A percentile compares a stretch with the other conserved stretches of the same genome.
phyloP scores from a whole-genome alignment of 345 rosid species.

The Jatropha curcas region DNA sequence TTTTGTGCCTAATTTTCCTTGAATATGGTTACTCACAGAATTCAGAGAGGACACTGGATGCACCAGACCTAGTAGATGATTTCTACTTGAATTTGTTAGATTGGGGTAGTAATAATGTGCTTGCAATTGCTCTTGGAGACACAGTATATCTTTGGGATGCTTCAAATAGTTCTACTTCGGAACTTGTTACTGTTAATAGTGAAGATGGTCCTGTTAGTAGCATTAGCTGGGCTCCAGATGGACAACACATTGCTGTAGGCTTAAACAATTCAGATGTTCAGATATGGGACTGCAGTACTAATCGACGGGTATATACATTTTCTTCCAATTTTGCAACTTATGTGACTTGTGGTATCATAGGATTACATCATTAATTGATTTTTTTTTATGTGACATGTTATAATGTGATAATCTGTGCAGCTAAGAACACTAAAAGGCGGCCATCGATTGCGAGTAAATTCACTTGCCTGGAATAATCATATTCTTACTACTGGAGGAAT shows the following conservation, averaged over 20 bases:
- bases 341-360: no score
- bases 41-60: conserved; percentile 53
- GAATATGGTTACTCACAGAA: conserved; percentile 26
- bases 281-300: conserved; percentile 27
- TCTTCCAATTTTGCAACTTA: no score
- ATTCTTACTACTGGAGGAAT: conserved; percentile 42
- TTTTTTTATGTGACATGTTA: not conserved
- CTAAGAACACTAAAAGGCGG: conserved; percentile 31
- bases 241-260: conserved; percentile 35
- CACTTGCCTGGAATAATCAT: conserved; percentile 28
- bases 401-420: conserved; percentile 15
- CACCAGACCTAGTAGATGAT: conserved; percentile 51
- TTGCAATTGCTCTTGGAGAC: conserved; percentile 33
- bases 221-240: conserved; percentile 40
- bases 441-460: conserved; percentile 26
- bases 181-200: conserved; percentile 46
- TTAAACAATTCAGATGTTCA: conserved; percentile 40
- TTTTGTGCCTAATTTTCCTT: not conserved
- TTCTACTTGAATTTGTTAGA: conserved; percentile 49
- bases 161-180: conserved; percentile 30
- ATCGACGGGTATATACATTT: conserved; percentile 24
- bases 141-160: conserved; percentile 33
- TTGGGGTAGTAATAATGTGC: conserved; percentile 32
- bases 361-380: no score
- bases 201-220: conserved; percentile 45